phyloP scores from a whole-genome alignment of 1,284 basidiomycete genomes.

The Leccinum fuscescens region DNA sequence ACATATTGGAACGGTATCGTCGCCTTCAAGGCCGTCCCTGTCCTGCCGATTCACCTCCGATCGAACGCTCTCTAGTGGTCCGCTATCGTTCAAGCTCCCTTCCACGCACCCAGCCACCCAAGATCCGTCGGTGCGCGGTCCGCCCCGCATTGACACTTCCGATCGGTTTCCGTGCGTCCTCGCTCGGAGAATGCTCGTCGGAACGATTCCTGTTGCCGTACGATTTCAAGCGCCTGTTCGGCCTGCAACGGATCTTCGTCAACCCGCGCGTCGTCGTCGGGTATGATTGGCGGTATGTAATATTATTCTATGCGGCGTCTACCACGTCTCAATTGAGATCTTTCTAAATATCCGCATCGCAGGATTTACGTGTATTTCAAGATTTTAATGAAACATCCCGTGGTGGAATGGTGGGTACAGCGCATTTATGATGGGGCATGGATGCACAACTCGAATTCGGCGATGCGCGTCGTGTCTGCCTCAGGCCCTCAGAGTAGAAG shows the following conservation, averaged over 20 bases:
- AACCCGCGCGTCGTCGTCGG: too few species aligned
- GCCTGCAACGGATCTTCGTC: slow-evolving; percentile 23
- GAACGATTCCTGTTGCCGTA: slow-evolving; percentile 58
- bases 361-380: too few species aligned
- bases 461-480: slow-evolving; percentile 12
- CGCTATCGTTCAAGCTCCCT: slow-evolving; percentile 18
- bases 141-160: slow-evolving; percentile 37
- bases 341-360: too few species aligned
- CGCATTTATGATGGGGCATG: too few species aligned
- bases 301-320: too few species aligned
- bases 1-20: slow-evolving; percentile 63
- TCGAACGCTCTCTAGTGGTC: slow-evolving; percentile 29
- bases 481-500: too few species aligned
- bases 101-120: slow-evolving; percentile 17
- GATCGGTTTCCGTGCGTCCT: slow-evolving; percentile 45
- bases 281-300: too few species aligned
- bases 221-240: slow-evolving; percentile 50
- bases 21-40: slow-evolving; percentile 46
- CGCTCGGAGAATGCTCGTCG: slow-evolving; percentile 45
- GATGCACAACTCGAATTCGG: slow-evolving; percentile 24
- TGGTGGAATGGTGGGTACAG: too few species aligned
- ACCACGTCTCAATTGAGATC: too few species aligned
- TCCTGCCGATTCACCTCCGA: slow-evolving; percentile 38
- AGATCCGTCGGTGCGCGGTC: slow-evolving; percentile 15
- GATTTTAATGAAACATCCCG: too few species aligned